A percentile compares a stretch with the other conserved stretches of the same genome.
These are phyloP conservation scores for Ascobolus immersus DNA, from an alignment of 495 filamentous ascomycete species.

Conservation along the genomic window DNA sequence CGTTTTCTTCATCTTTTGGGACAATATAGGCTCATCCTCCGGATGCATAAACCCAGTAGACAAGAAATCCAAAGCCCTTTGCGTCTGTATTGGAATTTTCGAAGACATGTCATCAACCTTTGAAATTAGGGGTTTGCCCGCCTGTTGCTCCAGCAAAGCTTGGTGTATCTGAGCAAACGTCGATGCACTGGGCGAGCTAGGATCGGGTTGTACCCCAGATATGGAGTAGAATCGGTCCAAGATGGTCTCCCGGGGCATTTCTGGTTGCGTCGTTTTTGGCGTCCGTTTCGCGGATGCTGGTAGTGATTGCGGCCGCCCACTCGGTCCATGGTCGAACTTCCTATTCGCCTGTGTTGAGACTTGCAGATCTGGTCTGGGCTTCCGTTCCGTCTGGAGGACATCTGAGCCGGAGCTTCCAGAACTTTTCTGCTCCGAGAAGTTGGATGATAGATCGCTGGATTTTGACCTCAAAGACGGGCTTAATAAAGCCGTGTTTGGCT, in stretches of 20 bases:
- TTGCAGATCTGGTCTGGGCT: conserved; percentile 5
- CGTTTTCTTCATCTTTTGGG: no score
- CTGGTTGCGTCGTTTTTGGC: neutral
- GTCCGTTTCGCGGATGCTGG: no score
- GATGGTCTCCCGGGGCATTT: conserved; percentile 12
- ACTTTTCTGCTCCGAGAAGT: conserved; percentile 13
- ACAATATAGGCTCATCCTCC: neutral
- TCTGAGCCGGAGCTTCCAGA: conserved; percentile 10
- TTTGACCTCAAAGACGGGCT: conserved; percentile 13
- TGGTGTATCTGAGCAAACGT: conserved; percentile 17
- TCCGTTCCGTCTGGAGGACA: conserved; percentile 3
- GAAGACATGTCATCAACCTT: conserved; percentile 6
- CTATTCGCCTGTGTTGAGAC: neutral
- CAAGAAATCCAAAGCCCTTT: conserved; percentile 14
- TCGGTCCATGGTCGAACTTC: neutral
- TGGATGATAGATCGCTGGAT: conserved; percentile 14
- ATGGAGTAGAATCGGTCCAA: conserved; percentile 16
- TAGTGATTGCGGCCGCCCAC: no score
- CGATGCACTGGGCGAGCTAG: conserved; percentile 6
- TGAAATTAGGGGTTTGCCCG: conserved; percentile 1
- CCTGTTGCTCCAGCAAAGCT: conserved; percentile 12
- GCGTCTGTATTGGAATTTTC: conserved; percentile 13
- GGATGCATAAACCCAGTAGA: conserved; percentile 10
- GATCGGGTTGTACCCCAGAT: conserved; percentile 4
- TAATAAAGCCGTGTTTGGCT: conserved; percentile 14